Base-by-base conservation (phyloP, 2,329 filamentous ascomycete genomes). In the Zymoseptoria tritici region DNA sequence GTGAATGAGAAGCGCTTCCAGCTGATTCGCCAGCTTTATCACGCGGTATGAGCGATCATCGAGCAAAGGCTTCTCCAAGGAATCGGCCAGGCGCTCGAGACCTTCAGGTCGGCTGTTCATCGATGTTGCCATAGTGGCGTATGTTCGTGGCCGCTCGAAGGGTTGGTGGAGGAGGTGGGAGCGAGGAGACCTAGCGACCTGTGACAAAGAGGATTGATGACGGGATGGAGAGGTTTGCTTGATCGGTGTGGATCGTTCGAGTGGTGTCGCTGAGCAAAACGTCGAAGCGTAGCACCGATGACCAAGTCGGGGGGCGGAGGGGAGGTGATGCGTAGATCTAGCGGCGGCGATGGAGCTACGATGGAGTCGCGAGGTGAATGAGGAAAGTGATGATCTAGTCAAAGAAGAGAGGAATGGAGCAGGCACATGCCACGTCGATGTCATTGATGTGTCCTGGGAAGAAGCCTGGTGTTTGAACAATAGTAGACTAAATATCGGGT, bases 1-100 rank as follows among this genome's bases (percentile, higher is more conserved):
- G 73, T 97, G 93, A 58, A 97, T 94, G 55, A 99, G 79, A 19
- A 99, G 81, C 7, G 86, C 93, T 79, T 99, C 93, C 16, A 99
- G 83, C 74, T 92, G 82, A 75, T 99, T 99, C 53, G 84, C 79
- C 57, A 99, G 81, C 57, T 85, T 84, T 67, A 97, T 87, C 64
- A 99, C 91, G 60, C 93, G 84, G 74, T 99, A 99, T 31, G 85
- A 83, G 57, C 93, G 85, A 74, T 96, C 86, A 75, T 97, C 93
- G 57, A 95, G 81, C 65, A 87, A 85, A 5, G 91, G 90, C 70
- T 89, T 91, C 78, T 96, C 90, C 57, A 96, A 79, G 53, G 81
- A 76, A 70, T 95, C 88, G 36, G 90, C 70, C 54, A 81, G 73
- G 24, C 76, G 72, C 59, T 74, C 70, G 58, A 68, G 67, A 68